Percentiles rank a stretch among this genome's conserved stretches.
Conservation (phyloP, 2,329 filamentous ascomycete genomes). For the Cyphellophora europaea region DNA sequence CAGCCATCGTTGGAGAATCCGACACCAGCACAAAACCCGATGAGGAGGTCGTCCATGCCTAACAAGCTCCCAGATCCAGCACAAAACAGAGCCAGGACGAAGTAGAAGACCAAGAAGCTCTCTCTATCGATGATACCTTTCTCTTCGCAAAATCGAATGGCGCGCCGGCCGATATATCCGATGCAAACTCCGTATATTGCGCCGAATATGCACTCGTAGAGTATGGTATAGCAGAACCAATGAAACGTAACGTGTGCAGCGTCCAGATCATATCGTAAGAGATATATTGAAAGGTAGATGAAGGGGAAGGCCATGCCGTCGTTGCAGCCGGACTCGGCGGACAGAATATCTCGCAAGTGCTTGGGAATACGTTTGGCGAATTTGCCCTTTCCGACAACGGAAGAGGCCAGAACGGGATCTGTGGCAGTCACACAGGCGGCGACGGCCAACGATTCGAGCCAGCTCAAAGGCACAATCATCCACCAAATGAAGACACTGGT, state of each 20-base stretch:
- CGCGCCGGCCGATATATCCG: constrained; percentile 82
- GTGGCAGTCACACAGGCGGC: constrained; percentile 95
- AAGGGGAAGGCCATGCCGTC: constrained; percentile 99
- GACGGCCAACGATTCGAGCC: constrained; percentile 79
- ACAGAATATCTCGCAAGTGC: constrained; percentile 89
- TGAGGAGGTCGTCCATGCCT: constrained; percentile 84
- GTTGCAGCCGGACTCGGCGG: constrained; percentile 96
- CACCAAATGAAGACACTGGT: constrained; percentile 94
- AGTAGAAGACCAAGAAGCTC: constrained; percentile 98
- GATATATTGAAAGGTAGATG: constrained; percentile 82
- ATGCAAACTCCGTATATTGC: constrained; percentile 78
- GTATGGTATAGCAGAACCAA: constrained; percentile 80
- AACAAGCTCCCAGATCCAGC: constrained; percentile 87
- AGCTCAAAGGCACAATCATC: constrained; percentile 67
- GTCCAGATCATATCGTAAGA: constrained; percentile 69
- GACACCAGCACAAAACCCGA: constrained; percentile 93
- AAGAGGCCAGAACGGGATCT: constrained; percentile 92
- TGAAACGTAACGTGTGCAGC: constrained; percentile 64
- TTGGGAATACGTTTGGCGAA: constrained; percentile 96
- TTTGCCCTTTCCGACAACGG: constrained; percentile 96
- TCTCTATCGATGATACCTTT: constrained; percentile 85
- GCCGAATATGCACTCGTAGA: constrained; percentile 95
- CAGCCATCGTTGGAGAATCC: constrained; percentile 98
- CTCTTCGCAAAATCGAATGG: constrained; percentile 79
- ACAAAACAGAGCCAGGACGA: constrained; percentile 89